phyloP scores from a whole-genome alignment of 495 filamentous ascomycete genomes.

The Patellaria atrata region DNA sequence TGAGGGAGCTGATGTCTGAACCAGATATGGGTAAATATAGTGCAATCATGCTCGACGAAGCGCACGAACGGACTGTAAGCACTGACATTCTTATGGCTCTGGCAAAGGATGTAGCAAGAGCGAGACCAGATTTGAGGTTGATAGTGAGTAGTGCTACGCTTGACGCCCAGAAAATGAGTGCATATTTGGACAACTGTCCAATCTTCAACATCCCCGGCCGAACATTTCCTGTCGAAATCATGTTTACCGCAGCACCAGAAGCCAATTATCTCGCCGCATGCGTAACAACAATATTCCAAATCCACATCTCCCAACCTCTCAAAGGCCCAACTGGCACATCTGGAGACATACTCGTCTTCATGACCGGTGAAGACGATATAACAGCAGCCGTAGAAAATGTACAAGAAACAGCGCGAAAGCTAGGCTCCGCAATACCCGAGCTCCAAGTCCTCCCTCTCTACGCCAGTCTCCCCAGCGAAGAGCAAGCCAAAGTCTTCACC shows the following conservation, averaged over 20 bases:
- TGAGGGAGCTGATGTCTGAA: slow-evolving; percentile 83
- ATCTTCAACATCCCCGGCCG: slow-evolving; percentile 95
- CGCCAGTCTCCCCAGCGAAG: slow-evolving; percentile 72
- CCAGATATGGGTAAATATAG: slow-evolving; percentile 77
- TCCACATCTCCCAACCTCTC: slow-evolving; percentile 78
- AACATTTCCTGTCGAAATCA: slow-evolving; percentile 79
- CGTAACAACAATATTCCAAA: slow-evolving; percentile 90
- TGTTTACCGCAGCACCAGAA: slow-evolving; percentile 85
- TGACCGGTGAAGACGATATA: slow-evolving; percentile 91
- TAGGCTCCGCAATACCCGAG: slow-evolving; percentile 54
- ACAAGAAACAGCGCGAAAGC: slow-evolving; percentile 57
- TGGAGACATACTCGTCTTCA: slow-evolving; percentile 86
- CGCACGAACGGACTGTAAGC: slow-evolving; percentile 82
- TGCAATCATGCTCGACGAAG: slow-evolving; percentile 92
- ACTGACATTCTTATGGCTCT: slow-evolving; percentile 87
- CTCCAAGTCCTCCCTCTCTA: slow-evolving; percentile 75
- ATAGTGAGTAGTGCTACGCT: slow-evolving; percentile 92
- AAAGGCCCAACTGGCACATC: too few relatives aligned
- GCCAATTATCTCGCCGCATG: slow-evolving; percentile 87
- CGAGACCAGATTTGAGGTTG: slow-evolving; percentile 75
- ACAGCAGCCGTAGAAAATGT: slow-evolving; percentile 65
- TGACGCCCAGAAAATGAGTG: slow-evolving; percentile 83
- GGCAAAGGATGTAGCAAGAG: slow-evolving; percentile 80
- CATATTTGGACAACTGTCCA: slow-evolving; percentile 87
- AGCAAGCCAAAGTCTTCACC: slow-evolving; percentile 90